Evolutionary conservation across 164 flowering plant species (phyloP).

Genomic region (Tetrastigma voinierianum): DNA sequence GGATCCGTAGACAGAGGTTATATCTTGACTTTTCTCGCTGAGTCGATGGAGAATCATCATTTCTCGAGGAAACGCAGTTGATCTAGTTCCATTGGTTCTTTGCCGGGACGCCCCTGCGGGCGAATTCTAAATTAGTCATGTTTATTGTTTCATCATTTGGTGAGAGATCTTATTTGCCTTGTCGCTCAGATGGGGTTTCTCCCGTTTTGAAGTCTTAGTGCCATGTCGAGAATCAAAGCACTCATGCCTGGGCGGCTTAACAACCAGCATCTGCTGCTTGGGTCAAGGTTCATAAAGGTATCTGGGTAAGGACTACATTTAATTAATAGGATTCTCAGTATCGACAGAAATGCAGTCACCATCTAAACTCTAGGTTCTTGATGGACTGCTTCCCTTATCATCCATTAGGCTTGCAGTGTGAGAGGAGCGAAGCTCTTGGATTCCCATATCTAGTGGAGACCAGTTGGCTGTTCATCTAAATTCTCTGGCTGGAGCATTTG

Average conservation of each 20-base stretch:
- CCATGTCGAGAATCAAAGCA: conserved; percentile 35
- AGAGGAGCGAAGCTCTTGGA: conserved; percentile 32
- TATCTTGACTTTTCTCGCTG: conserved; percentile 23
- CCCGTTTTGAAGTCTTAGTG: conserved; percentile 41
- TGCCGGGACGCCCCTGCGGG: conserved; percentile 15
- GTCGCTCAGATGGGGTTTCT: conserved; percentile 36
- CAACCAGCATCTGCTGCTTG: conserved; percentile 63
- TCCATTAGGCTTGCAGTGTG: conserved; percentile 21
- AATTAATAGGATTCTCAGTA: conserved; percentile 26
- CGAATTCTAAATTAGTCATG: conserved; percentile 28
- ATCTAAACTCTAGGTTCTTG: conserved; percentile 71
- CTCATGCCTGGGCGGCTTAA: conserved; percentile 69
- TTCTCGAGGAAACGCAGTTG: conserved; percentile 8
- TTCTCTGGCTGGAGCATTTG: conserved; percentile 19
- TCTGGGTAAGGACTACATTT: conserved; percentile 17
- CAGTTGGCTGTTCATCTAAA: conserved; percentile 11
- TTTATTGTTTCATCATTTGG: conserved; percentile 27
- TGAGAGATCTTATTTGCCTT: conserved; percentile 34
- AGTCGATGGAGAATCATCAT: conserved; percentile 23
- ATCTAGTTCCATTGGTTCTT: conserved; percentile 19
- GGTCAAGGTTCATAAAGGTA: conserved; percentile 21
- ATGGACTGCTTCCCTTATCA: conserved; percentile 40
- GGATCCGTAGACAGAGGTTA: conserved; percentile 61
- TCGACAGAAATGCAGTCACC: conserved; percentile 41
- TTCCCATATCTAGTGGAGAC: conserved; percentile 39